These are phyloP conservation scores for Alternaria sp. DNA, from an alignment of 2,329 filamentous ascomycete species.

Conservation along the genomic window DNA sequence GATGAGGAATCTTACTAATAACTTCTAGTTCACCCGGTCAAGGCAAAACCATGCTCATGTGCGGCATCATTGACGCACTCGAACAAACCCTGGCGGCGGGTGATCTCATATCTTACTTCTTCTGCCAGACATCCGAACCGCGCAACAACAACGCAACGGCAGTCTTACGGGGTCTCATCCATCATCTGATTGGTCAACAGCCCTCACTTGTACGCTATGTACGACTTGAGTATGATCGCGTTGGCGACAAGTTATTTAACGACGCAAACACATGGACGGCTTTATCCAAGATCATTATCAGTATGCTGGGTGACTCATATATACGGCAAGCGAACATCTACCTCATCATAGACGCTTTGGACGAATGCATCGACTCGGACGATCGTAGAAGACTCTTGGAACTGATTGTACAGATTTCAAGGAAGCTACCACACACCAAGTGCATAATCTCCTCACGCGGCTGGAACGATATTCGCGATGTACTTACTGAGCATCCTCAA, in stretches of 20 bases:
- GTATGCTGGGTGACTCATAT: neutral
- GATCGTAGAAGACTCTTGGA: neutral
- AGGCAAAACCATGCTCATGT: neutral
- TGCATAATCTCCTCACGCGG: neutral
- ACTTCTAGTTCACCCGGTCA: neutral
- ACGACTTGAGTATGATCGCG: neutral
- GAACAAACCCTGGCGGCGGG: no score
- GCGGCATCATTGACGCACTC: neutral
- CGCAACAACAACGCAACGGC: neutral
- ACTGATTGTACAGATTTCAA: neutral
- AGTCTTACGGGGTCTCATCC: neutral
- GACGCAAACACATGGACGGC: neutral
- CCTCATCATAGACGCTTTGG: neutral
- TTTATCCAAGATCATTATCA: neutral
- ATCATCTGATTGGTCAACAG: neutral
- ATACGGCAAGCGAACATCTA: fast-evolving
- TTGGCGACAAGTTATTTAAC: neutral
- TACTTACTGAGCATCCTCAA: neutral
- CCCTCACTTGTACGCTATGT: neutral
- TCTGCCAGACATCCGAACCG: neutral
- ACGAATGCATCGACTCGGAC: neutral
- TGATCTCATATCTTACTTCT: neutral
- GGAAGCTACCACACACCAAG: neutral
- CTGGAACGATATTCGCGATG: neutral
- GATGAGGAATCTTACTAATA: no score